These are phyloP conservation scores for Diaporthe citrichinensis DNA, from an alignment of 2,329 filamentous ascomycete species.

Conservation along the genomic window DNA sequence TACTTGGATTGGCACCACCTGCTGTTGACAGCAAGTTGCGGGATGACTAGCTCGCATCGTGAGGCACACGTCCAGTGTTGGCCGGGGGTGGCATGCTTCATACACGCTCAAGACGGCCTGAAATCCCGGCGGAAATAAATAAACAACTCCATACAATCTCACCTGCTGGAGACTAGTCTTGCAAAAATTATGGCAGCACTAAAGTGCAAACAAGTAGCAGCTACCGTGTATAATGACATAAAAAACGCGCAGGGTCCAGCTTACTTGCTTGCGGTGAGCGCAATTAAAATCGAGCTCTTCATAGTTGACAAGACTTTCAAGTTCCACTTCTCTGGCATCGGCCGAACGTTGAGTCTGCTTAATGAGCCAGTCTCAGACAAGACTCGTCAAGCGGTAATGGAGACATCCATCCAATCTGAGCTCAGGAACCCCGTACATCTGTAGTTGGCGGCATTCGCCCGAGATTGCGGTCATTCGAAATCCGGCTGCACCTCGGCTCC, in stretches of 20 bases:
- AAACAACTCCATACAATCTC: conserved; percentile 11
- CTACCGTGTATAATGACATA: neutral
- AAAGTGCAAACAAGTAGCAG: neutral
- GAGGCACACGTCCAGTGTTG: neutral
- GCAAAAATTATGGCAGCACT: neutral
- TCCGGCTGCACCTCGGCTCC: conserved; percentile 32
- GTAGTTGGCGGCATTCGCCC: conserved; percentile 31
- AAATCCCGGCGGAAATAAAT: conserved; percentile 1
- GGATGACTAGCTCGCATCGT: neutral
- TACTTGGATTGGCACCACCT: neutral
- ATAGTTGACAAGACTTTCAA: conserved; percentile 15
- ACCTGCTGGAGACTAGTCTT: conserved; percentile 10
- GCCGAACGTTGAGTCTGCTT: conserved; percentile 31
- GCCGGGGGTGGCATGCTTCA: conserved; percentile 24
- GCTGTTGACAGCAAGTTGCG: neutral
- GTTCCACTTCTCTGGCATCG: conserved; percentile 33
- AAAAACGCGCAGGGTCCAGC: conserved; percentile 7
- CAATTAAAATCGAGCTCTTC: conserved; percentile 14
- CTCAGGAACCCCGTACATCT: conserved; percentile 3
- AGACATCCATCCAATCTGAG: conserved; percentile 22
- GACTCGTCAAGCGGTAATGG: conserved; percentile 17
- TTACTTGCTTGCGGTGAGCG: neutral
- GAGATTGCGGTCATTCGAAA: conserved; percentile 33
- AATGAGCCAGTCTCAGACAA: conserved; percentile 34
- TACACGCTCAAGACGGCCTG: conserved; percentile 8